Percentiles rank a stretch among this genome's conserved stretches.
These are phyloP conservation scores for Suillus sp. DNA, from an alignment of 768 basidiomycete species.

Conservation along the genomic window DNA sequence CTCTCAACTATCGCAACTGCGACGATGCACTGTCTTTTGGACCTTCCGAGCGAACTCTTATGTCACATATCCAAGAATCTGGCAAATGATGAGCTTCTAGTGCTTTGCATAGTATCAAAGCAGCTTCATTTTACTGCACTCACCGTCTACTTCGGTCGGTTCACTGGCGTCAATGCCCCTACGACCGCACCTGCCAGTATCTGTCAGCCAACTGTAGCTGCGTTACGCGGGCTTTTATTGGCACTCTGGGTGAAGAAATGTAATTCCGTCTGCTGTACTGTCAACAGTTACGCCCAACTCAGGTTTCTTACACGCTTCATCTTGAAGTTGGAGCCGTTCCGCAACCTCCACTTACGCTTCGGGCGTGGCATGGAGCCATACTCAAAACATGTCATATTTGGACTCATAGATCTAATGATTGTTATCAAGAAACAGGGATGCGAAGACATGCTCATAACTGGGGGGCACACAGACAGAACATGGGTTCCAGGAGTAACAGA, in stretches of 20 bases:
- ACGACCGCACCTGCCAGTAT: constrained; percentile 7
- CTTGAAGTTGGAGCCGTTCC: constrained; percentile 6
- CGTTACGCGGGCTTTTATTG: constrained; percentile 6
- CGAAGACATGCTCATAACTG: constrained; percentile 9
- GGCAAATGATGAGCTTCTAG: background rate
- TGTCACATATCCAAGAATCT: constrained; percentile 5
- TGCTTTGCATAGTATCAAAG: background rate
- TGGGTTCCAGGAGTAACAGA: constrained; percentile 6
- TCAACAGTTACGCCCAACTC: background rate
- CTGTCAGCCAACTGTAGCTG: background rate
- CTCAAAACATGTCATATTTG: background rate
- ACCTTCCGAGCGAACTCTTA: constrained; percentile 7
- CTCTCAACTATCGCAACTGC: background rate
- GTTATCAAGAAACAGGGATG: constrained; percentile 6
- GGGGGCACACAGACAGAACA: constrained; percentile 6
- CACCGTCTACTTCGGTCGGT: constrained; percentile 6
- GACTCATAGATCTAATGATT: constrained; percentile 7
- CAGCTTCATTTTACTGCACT: constrained; percentile 8
- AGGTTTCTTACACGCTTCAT: background rate
- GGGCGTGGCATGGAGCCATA: constrained; percentile 5
- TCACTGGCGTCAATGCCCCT: constrained; percentile 1
- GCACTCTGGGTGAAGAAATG: constrained; percentile 11
- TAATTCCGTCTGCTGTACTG: constrained; percentile 4
- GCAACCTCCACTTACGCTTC: constrained; percentile 7
- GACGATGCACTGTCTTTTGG: background rate